A percentile compares a stretch with the other conserved stretches of the same genome.
Evolutionary conservation across 257 asterid species (phyloP).

Genomic region (Scutellaria minor): DNA sequence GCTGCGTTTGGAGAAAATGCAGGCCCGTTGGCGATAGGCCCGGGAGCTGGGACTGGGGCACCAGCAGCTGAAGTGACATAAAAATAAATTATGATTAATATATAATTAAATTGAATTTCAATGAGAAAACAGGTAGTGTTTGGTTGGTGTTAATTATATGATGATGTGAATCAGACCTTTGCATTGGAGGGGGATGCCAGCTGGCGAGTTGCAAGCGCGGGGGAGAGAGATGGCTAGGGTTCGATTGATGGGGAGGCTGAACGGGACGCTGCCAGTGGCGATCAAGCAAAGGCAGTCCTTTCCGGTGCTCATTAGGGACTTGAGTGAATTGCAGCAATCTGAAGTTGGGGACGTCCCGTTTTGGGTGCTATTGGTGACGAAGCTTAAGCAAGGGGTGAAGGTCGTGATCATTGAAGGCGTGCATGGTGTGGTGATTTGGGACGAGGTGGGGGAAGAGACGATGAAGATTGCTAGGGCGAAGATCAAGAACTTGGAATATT

Average conservation of each 20-base stretch:
- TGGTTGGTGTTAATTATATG: background rate
- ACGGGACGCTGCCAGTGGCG: conserved; percentile 60
- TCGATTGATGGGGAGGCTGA: conserved; percentile 62
- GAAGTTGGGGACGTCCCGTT: conserved; percentile 56
- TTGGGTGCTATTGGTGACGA: conserved; percentile 40
- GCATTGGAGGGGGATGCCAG: conserved; percentile 74
- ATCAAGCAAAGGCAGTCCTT: conserved; percentile 74
- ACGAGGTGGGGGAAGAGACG: conserved; percentile 33
- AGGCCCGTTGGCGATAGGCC: conserved; percentile 43
- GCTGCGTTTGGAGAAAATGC: conserved; percentile 45
- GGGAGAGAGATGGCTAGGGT: conserved; percentile 73
- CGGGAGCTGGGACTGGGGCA: conserved; percentile 55
- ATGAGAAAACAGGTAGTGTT: background rate
- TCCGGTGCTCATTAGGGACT: conserved; percentile 62
- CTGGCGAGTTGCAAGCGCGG: conserved; percentile 62
- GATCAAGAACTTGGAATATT: conserved; percentile 31
- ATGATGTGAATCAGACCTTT: conserved; percentile 44
- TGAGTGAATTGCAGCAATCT: conserved; percentile 74
- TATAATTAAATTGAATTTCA: background rate
- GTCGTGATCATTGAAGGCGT: conserved; percentile 62
- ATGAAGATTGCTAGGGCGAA: conserved; percentile 32
- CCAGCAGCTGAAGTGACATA: conserved; percentile 40
- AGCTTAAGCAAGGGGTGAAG: conserved; percentile 60
- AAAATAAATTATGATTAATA: conserved; percentile 1
- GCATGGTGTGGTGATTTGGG: conserved; percentile 59